Evolutionary conservation across 345 rosid species (phyloP), one percentile per base, ranked within the genome.

Genomic region (Citrus cavaleriei): DNA sequence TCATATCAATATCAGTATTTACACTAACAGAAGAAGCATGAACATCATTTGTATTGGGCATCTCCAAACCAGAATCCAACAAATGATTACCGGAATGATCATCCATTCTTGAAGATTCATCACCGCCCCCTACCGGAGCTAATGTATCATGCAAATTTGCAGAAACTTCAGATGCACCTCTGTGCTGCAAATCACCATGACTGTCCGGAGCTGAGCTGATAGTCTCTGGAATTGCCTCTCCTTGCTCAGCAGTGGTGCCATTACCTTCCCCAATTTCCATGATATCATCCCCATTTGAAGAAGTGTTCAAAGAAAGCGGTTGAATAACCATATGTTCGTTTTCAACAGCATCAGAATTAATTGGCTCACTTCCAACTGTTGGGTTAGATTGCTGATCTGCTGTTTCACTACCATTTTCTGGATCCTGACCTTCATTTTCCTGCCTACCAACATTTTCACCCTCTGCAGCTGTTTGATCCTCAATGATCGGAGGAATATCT

Each of bases 1-100:
- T 87, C 99, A 93, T 93, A 81, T 95, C 96, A 77, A 93, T 87
- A 89, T 93, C 98, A 76, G 64, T 85, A 88, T 67, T 81, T 79
- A 80, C 84, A 80, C 77, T 84, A 83, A 79, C 21, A 54, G 78
- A 83, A 70, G 86, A 72, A 72, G 74, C 81, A 72, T 72, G 79
- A 80, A 67, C 81, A 72, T 70, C 85, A 74, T 79, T 87, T 25
- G 74, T 66, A 72, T 72, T 76, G 61, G 89, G 82, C 72, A 77
- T 86, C 77, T 58, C 91, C 19, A 67, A 77, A 86, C 71, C 82
- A 85, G 88, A 64, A 77, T 71, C 77, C 7, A 65, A 28, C 62
- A 70, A 78, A 76, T 35, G 58, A 81, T 69, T 76, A 70, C 77
- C 60, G 3, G 86, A 79, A 25, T 58, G 84, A 35, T 67, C 85